Evolutionary conservation across 805 yeast genomes (phyloP).

Genomic region (Candida krabiensis): DNA sequence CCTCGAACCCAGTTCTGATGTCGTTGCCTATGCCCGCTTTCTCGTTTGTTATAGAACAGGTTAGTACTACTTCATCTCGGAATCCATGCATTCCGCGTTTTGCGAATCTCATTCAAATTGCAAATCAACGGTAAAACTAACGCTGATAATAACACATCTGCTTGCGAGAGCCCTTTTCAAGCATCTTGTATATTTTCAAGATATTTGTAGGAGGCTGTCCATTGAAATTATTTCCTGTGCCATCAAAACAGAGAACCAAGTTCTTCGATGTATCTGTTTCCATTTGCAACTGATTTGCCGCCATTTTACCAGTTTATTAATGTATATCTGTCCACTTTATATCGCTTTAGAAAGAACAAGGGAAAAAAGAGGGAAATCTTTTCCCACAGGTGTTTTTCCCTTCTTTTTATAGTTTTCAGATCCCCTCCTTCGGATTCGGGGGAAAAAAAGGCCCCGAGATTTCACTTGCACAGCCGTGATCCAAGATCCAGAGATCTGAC

Average conservation of each 20-base stretch:
- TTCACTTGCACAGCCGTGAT: not conserved
- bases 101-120: too few relatives aligned
- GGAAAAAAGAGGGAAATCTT: not conserved
- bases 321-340: conserved; percentile 1
- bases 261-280: conserved; percentile 36
- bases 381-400: not conserved
- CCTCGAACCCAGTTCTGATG: conserved; percentile 40
- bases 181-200: conserved; percentile 49
- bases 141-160: conserved; percentile 66
- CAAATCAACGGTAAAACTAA: too few relatives aligned
- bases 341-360: conserved; percentile 4
- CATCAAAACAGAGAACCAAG: conserved; percentile 60
- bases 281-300: not conserved
- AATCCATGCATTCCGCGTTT: too few relatives aligned
- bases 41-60: not conserved
- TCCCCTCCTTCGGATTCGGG: too few relatives aligned
- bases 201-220: conserved; percentile 55
- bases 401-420: not conserved
- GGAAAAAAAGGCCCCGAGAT: not conserved
- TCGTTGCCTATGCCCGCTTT: conserved; percentile 60
- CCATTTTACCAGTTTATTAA: not conserved
- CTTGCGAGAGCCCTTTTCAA: conserved; percentile 42
- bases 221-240: conserved; percentile 61
- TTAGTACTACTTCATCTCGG: not conserved
- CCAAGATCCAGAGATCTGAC: not conserved